phyloP scores from a whole-genome alignment of 2,329 filamentous ascomycete species.

The Pyrenochaeta sp. region DNA sequence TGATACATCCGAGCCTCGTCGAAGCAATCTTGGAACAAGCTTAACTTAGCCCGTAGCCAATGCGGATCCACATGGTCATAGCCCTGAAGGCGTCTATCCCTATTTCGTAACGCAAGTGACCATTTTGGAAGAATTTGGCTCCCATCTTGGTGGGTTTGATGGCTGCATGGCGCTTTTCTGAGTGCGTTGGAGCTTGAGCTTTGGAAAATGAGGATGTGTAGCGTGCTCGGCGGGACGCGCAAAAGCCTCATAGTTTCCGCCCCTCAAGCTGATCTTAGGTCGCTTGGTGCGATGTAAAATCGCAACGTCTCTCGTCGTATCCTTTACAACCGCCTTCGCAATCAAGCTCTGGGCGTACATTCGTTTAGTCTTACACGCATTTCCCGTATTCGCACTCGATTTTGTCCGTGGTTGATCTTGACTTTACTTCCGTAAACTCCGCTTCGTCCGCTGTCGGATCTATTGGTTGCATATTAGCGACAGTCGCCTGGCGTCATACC shows the following conservation, averaged over 20 bases:
- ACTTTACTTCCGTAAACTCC: constrained; percentile 20
- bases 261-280: constrained; percentile 1
- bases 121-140: constrained; percentile 11
- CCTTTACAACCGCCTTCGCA: not conserved
- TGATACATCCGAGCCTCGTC: constrained; percentile 42
- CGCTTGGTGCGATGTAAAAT: constrained; percentile 5
- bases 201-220: constrained; percentile 1
- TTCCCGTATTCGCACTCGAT: not conserved
- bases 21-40: constrained; percentile 44
- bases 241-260: constrained; percentile 1
- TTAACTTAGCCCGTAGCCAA: constrained; percentile 37
- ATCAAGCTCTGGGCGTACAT: not conserved
- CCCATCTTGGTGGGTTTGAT: constrained; percentile 7
- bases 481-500: constrained; percentile 22
- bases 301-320: not conserved
- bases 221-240: constrained; percentile 3
- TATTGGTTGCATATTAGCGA: constrained; percentile 16
- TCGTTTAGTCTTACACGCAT: constrained; percentile 3
- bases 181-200: not conserved
- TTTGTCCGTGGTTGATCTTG: not conserved
- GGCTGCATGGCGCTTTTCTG: constrained; percentile 11
- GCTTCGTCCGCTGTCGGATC: constrained; percentile 16
- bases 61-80: constrained; percentile 14
- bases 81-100: constrained; percentile 6
- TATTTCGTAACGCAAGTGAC: constrained; percentile 10